phyloP scores from a whole-genome alignment of 2,329 filamentous ascomycete genomes.

The Colletotrichum viniferum region DNA sequence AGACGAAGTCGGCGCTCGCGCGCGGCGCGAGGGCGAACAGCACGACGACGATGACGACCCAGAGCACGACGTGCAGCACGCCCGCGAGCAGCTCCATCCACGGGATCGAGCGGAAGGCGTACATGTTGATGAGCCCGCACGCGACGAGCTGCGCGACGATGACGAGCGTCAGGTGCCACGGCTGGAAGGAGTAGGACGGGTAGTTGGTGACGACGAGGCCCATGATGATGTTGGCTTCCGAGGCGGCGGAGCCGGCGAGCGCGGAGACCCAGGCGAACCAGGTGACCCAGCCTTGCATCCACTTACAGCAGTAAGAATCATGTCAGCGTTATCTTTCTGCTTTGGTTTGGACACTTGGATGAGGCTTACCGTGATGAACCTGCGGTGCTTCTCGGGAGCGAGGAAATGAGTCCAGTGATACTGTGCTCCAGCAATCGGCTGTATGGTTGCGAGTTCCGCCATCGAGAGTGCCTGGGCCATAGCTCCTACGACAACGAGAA shows the following conservation, averaged over 20 bases:
- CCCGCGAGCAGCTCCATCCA: conserved; percentile 18
- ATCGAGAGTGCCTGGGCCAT: conserved; percentile 20
- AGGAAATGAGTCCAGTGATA: conserved; percentile 25
- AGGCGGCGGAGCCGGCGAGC: conserved; percentile 13
- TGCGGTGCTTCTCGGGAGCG: conserved; percentile 8
- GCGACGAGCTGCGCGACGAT: conserved; percentile 16
- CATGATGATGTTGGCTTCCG: conserved; percentile 18
- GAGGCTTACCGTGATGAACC: conserved; percentile 11
- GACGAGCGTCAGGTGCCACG: conserved; percentile 19
- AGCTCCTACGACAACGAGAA: conserved; percentile 13
- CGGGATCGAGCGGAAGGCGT: conserved; percentile 17
- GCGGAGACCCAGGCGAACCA: conserved; percentile 20
- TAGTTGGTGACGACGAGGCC: conserved; percentile 18
- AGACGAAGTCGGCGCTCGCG: conserved; percentile 14
- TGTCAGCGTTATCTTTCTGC: fast-evolving
- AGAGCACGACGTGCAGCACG: conserved; percentile 14
- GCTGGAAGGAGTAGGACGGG: conserved; percentile 8
- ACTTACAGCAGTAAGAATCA: not conserved
- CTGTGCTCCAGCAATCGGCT: conserved; percentile 26
- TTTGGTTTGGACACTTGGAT: not conserved
- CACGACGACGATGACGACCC: conserved; percentile 12
- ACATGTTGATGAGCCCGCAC: conserved; percentile 17
- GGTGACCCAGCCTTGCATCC: conserved; percentile 20
- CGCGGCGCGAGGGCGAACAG: conserved; percentile 8
- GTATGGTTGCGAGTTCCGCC: conserved; percentile 27